Base-by-base conservation (phyloP, 202 grass and related monocot genomes). In the Eragrostis tef region DNA sequence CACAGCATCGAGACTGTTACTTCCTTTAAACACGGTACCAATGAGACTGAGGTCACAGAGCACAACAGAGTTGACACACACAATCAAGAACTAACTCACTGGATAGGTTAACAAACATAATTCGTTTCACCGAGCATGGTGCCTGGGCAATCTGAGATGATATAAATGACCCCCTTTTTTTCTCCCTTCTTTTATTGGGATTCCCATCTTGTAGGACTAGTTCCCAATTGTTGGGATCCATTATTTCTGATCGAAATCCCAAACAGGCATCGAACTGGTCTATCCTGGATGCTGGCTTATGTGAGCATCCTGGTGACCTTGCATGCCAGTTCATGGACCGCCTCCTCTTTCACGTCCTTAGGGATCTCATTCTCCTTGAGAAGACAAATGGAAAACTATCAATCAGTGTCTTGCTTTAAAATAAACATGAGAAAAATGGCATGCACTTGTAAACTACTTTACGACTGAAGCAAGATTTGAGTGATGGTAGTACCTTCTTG, bases 401-500 rank as follows among this genome's bases (percentile, higher is more conserved):
- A 73, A 27, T 52, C 21, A 44, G 71, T 9, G 4, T 27, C 57
- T 68, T 17, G 4, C 14, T 48, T 19, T 19, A 77, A 80, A 75
- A 46, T 71, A 17, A 63, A 52, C 6, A 7, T 14, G 0, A 36
- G 46, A 2, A 34, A 77, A 81, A 41, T 29, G 11, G 64, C 25
- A 52, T 1, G 22, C 34, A 39, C 34, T 39, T 39, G 6, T 39
- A 39, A 39, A 39, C 34, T 39, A 5, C 34, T 39, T 2, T 5
- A 39, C 4, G 34, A 39, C 11, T n/a, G 1, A 42, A 88, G 16
- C 3, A 53, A 53, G 16, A 84, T 68, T 52, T 48, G 27, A 69
- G 47, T 69, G 19, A 8, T 31, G 0, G 2, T 36, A 9, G 78
- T 82, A 97, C 94, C 87, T 94, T 82, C 19, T 5, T 45, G 56